These are phyloP conservation scores for Schwanniomyces sp. DNA, from an alignment of 805 yeast genomes.

Conservation along the genomic window DNA sequence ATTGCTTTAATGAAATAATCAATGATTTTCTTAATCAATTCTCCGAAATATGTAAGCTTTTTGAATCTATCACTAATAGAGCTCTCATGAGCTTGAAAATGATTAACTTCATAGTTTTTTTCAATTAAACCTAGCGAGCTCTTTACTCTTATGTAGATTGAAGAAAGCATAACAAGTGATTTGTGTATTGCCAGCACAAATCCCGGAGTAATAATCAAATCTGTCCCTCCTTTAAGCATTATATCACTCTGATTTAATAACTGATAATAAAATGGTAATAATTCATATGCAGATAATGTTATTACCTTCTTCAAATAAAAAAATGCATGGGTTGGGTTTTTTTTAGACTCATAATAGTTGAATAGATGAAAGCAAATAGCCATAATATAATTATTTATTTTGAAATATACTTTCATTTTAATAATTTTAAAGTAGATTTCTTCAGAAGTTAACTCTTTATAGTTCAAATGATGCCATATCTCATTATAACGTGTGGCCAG, in stretches of 20 bases:
- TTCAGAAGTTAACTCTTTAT: not conserved
- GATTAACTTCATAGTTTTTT: not conserved
- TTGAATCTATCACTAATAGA: slow-evolving; percentile 5
- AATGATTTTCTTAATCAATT: slow-evolving; percentile 8
- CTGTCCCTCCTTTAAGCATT: slow-evolving; percentile 13
- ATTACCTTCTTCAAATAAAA: slow-evolving; percentile 26
- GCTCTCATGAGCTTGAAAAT: not conserved
- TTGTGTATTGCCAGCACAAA: slow-evolving; percentile 18
- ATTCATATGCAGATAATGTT: slow-evolving; percentile 13
- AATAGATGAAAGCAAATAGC: slow-evolving; percentile 23
- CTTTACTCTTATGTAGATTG: slow-evolving; percentile 6
- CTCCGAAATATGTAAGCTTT: slow-evolving; percentile 6
- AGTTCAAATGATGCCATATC: not conserved
- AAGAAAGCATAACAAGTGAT: slow-evolving; percentile 9
- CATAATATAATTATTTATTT: slow-evolving; percentile 15
- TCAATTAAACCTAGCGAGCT: not conserved
- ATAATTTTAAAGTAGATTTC: slow-evolving; percentile 2
- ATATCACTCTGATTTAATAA: slow-evolving; percentile 9
- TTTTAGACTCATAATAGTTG: slow-evolving; percentile 23
- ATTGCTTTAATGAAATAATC: slow-evolving; percentile 9
- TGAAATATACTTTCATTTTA: slow-evolving; percentile 19
- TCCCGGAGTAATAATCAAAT: slow-evolving; percentile 17
- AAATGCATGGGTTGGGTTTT: slow-evolving; percentile 20
- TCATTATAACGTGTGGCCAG: not conserved
- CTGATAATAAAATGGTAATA: slow-evolving; percentile 19